Percentiles rank a stretch among this genome's conserved stretches.
phyloP scores from a whole-genome alignment of 129 eudicot genomes.

The Rutidosis leptorrhynchoides region DNA sequence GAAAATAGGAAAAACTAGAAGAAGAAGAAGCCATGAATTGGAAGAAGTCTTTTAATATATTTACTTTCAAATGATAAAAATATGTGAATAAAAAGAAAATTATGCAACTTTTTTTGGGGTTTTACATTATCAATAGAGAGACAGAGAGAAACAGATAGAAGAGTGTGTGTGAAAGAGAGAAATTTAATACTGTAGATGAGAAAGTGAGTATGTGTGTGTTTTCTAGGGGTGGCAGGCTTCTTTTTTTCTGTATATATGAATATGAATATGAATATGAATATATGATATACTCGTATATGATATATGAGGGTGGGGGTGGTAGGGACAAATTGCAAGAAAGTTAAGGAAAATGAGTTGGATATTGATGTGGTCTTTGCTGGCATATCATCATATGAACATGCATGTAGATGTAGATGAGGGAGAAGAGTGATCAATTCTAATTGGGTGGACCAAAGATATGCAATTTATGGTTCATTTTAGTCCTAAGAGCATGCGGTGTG shows the following conservation, averaged over 20 bases:
- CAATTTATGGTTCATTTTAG: conserved; percentile 17
- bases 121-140: conserved; percentile 65
- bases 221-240: neutral
- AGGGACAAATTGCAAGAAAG: conserved; percentile 38
- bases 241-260: conserved; percentile 16
- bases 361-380: conserved; percentile 41
- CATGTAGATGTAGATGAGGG: conserved; percentile 24
- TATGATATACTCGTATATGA: no score
- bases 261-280: no score
- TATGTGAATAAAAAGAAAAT: conserved; percentile 24
- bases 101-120: conserved; percentile 23
- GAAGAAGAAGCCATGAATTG: conserved; percentile 52
- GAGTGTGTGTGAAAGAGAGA: conserved; percentile 8
- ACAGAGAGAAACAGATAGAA: conserved; percentile 4
- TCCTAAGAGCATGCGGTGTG: no score
- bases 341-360: conserved; percentile 35
- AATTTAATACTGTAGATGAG: conserved; percentile 21
- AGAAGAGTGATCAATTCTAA: neutral
- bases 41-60: conserved; percentile 13
- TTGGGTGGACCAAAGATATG: conserved; percentile 16
- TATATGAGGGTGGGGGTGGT: conserved; percentile 27
- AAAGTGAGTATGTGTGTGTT: neutral
- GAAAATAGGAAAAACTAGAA: conserved; percentile 32
- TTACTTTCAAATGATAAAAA: conserved; percentile 11
- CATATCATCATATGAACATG: conserved; percentile 35